phyloP scores from a whole-genome alignment of 805 yeast species.

The Yueomyces sp. region DNA sequence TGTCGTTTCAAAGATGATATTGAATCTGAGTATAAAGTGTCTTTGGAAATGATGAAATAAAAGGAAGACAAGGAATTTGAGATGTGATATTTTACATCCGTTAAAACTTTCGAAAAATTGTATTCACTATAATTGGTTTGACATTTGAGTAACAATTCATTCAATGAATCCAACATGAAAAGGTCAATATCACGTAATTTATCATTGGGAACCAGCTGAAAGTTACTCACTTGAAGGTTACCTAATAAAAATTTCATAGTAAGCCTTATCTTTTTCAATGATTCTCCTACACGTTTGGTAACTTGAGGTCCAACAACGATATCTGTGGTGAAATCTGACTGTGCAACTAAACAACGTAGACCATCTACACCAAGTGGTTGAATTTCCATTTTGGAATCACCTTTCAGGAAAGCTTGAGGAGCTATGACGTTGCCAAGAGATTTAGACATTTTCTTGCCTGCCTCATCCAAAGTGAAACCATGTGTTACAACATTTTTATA shows the following conservation, averaged over 20 bases:
- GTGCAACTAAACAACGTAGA: conserved; percentile 79
- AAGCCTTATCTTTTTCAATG: conserved; percentile 66
- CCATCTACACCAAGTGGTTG: conserved; percentile 85
- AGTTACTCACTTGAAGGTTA: conserved; percentile 38
- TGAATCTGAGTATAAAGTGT: conserved; percentile 64
- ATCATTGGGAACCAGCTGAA: conserved; percentile 26
- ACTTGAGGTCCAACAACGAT: conserved; percentile 61
- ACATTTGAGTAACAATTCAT: conserved; percentile 31
- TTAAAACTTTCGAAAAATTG: conserved; percentile 60
- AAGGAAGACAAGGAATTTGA: conserved; percentile 65
- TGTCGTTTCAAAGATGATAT: conserved; percentile 25
- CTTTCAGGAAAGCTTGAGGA: conserved; percentile 57
- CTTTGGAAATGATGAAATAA: conserved; percentile 81
- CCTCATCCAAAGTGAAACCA: conserved; percentile 82
- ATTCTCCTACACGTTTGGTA: conserved; percentile 63
- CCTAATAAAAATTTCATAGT: conserved; percentile 77
- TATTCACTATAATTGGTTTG: conserved; percentile 36
- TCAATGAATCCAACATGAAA: conserved; percentile 44
- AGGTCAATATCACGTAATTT: conserved; percentile 41
- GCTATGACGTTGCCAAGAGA: conserved; percentile 72
- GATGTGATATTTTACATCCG: conserved; percentile 55
- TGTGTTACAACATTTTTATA: conserved; percentile 72
- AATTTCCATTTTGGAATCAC: conserved; percentile 33
- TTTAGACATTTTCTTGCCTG: conserved; percentile 86
- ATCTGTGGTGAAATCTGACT: conserved; percentile 74